A percentile compares a stretch with the other conserved stretches of the same genome.
Conservation (phyloP, 2,329 filamentous ascomycete species). For the Tolypocladium inflatum region DNA sequence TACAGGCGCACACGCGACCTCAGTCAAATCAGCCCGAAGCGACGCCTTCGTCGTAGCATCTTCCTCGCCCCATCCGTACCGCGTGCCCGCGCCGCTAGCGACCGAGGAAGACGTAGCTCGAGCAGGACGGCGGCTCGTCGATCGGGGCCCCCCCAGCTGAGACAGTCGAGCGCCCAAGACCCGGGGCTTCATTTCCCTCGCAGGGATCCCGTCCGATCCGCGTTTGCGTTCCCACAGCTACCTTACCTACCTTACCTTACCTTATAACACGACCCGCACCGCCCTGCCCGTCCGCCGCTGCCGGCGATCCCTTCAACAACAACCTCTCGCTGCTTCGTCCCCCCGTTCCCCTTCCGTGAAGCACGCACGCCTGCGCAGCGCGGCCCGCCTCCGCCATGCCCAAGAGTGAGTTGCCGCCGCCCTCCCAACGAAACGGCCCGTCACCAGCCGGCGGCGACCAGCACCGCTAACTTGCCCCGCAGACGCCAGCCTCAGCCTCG, state of each 20-base stretch:
- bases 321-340: not conserved
- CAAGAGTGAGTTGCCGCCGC: not conserved
- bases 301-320: not conserved
- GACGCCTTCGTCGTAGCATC: not conserved
- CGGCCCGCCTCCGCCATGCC: not conserved
- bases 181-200: not conserved
- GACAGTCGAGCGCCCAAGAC: not conserved
- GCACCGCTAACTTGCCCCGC: not conserved
- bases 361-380: not conserved
- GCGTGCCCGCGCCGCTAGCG: too few relatives aligned
- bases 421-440: too few relatives aligned
- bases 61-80: too few relatives aligned
- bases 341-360: not conserved
- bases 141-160: not conserved
- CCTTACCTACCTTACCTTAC: too few relatives aligned
- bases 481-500: slow-evolving; percentile 32
- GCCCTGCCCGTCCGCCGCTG: not conserved
- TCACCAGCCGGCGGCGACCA: too few relatives aligned
- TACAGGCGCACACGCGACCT: too few relatives aligned
- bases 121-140: not conserved
- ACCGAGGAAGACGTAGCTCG: not conserved
- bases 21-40: not conserved
- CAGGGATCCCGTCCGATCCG: not conserved
- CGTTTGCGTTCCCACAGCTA: not conserved
- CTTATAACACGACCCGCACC: not conserved